Conservation (phyloP, 1,284 basidiomycete genomes). For the Boletus mariae region DNA sequence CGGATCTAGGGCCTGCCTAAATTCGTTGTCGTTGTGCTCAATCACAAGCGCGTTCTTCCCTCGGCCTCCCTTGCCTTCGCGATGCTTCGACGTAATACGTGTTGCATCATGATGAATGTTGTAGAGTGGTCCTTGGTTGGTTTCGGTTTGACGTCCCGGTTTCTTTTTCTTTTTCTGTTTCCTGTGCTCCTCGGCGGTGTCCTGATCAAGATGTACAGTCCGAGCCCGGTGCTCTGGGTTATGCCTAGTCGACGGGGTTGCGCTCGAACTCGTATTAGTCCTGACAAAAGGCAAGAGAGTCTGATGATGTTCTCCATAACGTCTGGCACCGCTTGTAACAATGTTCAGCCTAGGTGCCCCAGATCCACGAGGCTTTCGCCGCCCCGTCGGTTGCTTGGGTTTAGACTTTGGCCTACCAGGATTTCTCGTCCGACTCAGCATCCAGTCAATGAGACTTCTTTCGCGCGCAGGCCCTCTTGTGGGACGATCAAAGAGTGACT, state of each 20-base stretch:
- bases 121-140: slow-evolving; percentile 18
- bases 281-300: slow-evolving; percentile 34
- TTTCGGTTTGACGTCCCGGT: slow-evolving; percentile 4
- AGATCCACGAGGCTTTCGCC: slow-evolving; percentile 11
- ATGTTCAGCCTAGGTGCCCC: slow-evolving; percentile 31
- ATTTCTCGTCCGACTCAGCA: slow-evolving; percentile 45
- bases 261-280: slow-evolving; percentile 6
- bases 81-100: slow-evolving; percentile 28
- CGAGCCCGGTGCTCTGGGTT: slow-evolving; percentile 3
- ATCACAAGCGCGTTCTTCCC: slow-evolving; percentile 19
- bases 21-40: slow-evolving; percentile 42
- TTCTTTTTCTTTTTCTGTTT: slow-evolving; percentile 12
- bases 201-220: slow-evolving; percentile 1
- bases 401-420: slow-evolving; percentile 22
- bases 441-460: slow-evolving; percentile 54
- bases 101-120: slow-evolving; percentile 26
- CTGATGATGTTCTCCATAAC: slow-evolving; percentile 36
- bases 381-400: slow-evolving; percentile 2
- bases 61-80: slow-evolving; percentile 8
- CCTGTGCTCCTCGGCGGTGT: slow-evolving; percentile 5
- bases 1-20: slow-evolving; percentile 44
- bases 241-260: slow-evolving; percentile 7
- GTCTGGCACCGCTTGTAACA: slow-evolving; percentile 34
- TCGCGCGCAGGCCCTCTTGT: slow-evolving; percentile 31
- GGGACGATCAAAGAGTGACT: slow-evolving; percentile 30